Conservation (phyloP, 2,329 filamentous ascomycete genomes). For the Fusarium praegraminearum region DNA sequence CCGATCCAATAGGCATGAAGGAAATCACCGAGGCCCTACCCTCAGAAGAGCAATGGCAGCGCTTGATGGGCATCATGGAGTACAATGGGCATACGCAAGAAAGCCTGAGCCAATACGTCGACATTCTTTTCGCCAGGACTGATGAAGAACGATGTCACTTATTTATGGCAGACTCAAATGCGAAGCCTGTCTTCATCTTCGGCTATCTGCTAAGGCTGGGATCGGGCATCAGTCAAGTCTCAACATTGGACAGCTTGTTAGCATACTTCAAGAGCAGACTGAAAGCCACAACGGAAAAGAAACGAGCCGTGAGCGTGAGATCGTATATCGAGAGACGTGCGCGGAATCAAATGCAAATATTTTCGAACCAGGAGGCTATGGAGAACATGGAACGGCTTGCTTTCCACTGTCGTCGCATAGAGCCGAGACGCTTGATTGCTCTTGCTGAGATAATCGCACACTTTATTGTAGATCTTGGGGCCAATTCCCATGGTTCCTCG, state of each 20-base stretch:
- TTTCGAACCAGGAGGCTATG: slow-evolving; percentile 43
- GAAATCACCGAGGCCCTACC: slow-evolving; percentile 46
- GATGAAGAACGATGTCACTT: slow-evolving; percentile 51
- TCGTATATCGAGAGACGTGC: slow-evolving; percentile 6
- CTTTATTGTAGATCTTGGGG: slow-evolving; percentile 45
- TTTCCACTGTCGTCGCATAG: slow-evolving; percentile 50
- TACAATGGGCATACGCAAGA: slow-evolving; percentile 40
- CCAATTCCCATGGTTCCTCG: neutral
- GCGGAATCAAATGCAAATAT: slow-evolving; percentile 28
- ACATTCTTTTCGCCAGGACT: slow-evolving; percentile 48
- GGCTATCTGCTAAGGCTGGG: slow-evolving; percentile 48
- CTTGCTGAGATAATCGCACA: slow-evolving; percentile 47
- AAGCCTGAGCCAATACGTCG: slow-evolving; percentile 45
- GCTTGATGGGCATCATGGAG: slow-evolving; percentile 32
- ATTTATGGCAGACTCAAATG: slow-evolving; percentile 45
- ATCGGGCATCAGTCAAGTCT: slow-evolving; percentile 43
- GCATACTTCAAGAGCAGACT: slow-evolving; percentile 41
- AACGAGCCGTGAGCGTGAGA: neutral
- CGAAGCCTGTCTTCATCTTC: slow-evolving; percentile 49
- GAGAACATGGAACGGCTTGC: slow-evolving; percentile 46
- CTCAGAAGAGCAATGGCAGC: slow-evolving; percentile 39
- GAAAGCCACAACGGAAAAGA: slow-evolving; percentile 25
- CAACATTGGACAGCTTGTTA: slow-evolving; percentile 47
- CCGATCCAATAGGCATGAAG: slow-evolving; percentile 22
- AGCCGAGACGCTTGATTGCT: slow-evolving; percentile 51